These are phyloP conservation scores for Alloteropsis semialata DNA, from an alignment of 176 grass and related monocot genomes.

Conservation along the genomic window DNA sequence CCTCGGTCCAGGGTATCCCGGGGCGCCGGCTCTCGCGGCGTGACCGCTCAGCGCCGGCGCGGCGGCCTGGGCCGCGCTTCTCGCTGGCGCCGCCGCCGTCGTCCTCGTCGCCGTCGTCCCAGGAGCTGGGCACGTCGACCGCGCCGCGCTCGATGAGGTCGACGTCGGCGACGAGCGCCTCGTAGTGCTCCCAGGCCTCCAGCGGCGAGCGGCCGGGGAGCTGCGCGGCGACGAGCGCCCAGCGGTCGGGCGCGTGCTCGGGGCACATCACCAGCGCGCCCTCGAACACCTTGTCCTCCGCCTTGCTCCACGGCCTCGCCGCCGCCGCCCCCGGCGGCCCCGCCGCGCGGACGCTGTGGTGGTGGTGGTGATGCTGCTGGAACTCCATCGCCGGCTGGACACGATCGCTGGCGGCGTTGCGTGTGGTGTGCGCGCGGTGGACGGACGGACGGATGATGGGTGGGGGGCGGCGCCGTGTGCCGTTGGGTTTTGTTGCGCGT, in stretches of 20 bases:
- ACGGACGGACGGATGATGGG: neutral
- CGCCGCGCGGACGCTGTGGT: neutral
- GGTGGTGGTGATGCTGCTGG: neutral
- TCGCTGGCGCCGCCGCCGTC: neutral
- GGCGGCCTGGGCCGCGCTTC: neutral
- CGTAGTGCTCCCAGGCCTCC: slow-evolving; percentile 72
- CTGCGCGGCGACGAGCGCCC: slow-evolving; percentile 53
- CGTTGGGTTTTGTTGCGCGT: slow-evolving; percentile 26
- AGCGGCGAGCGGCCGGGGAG: slow-evolving; percentile 47
- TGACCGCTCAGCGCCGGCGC: neutral
- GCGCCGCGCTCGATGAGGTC: slow-evolving; percentile 75
- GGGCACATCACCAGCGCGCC: slow-evolving; percentile 61
- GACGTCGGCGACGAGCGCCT: slow-evolving; percentile 61
- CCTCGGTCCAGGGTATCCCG: slow-evolving; percentile 74
- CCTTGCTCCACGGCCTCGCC: slow-evolving; percentile 53
- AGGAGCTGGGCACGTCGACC: slow-evolving; percentile 43
- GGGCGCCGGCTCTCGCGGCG: slow-evolving; percentile 41
- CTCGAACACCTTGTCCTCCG: slow-evolving; percentile 95
- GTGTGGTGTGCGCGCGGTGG: slow-evolving; percentile 9
- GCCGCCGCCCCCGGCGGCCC: neutral
- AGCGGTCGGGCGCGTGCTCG: slow-evolving; percentile 56
- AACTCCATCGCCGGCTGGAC: slow-evolving; percentile 37
- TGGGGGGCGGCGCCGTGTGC: slow-evolving; percentile 45
- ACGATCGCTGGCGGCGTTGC: slow-evolving; percentile 5
- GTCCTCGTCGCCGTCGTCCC: slow-evolving; percentile 29